These are phyloP conservation scores for Henckelia pumila DNA, from an alignment of 257 asterid species.

Conservation along the genomic window DNA sequence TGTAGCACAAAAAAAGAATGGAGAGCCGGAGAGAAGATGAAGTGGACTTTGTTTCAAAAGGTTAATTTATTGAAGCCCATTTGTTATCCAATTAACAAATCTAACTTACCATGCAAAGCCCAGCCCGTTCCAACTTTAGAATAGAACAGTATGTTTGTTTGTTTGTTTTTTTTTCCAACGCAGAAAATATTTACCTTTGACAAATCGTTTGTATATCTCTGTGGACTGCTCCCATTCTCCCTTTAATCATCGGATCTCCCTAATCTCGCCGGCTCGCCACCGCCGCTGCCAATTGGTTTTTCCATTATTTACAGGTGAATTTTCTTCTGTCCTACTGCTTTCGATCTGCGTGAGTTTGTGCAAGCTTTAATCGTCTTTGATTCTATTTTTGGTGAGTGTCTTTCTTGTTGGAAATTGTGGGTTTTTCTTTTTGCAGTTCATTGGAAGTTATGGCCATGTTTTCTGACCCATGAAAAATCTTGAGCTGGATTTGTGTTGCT, in stretches of 20 bases:
- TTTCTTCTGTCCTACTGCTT: not conserved
- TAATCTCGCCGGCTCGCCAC: constrained; percentile 17
- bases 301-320: constrained; percentile 9
- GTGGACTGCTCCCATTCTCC: not conserved
- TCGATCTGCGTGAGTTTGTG: constrained; percentile 19
- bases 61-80: not conserved
- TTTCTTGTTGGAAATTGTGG: not conserved
- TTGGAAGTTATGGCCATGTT: not conserved
- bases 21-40: too few relatives aligned
- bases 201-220: constrained; percentile 10
- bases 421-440: not conserved
- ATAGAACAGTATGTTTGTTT: not conserved
- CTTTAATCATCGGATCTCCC: constrained; percentile 29
- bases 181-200: not conserved
- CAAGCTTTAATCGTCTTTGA: not conserved
- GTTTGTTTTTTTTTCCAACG: not conserved
- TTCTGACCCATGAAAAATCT: not conserved
- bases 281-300: constrained; percentile 18
- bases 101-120: constrained; percentile 11
- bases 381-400: not conserved
- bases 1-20: too few relatives aligned
- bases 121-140: constrained; percentile 8
- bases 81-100: too few relatives aligned
- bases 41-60: too few relatives aligned
- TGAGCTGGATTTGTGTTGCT: constrained; percentile 1